Percentiles rank a stretch among this genome's conserved stretches.
Conservation (phyloP, 2,329 filamentous ascomycete species). For the Aspergillus udagawae region DNA sequence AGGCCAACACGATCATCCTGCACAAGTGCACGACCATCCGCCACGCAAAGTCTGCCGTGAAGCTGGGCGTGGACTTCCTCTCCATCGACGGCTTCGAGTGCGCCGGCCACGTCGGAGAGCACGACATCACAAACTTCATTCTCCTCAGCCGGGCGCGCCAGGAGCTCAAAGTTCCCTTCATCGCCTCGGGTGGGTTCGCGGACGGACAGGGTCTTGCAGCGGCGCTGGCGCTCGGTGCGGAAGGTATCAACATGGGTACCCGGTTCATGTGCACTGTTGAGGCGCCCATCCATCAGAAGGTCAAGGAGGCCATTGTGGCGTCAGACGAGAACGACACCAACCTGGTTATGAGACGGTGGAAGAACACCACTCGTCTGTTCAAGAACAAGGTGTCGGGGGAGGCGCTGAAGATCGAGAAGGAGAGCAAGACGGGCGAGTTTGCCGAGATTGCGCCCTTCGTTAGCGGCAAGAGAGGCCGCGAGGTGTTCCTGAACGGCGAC, state of each 20-base stretch:
- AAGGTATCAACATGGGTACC: constrained; percentile 98
- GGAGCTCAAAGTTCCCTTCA: constrained; percentile 80
- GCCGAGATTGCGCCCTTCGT: constrained; percentile 81
- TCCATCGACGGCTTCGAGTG: constrained; percentile 98
- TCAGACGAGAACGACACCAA: constrained; percentile 89
- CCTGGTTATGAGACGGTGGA: constrained; percentile 83
- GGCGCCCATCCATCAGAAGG: constrained; percentile 84
- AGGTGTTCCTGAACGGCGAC: constrained; percentile 92
- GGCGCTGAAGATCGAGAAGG: constrained; percentile 76
- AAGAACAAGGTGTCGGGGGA: constrained; percentile 82
- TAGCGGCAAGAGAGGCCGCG: constrained; percentile 81
- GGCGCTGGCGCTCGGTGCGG: constrained; percentile 81
- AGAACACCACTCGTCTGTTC: constrained; percentile 84
- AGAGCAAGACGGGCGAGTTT: constrained; percentile 82
- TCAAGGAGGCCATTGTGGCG: constrained; percentile 88
- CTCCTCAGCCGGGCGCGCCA: constrained; percentile 82
- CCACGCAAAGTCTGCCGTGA: constrained; percentile 85
- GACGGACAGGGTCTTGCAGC: constrained; percentile 92
- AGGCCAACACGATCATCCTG: constrained; percentile 70
- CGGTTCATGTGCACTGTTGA: constrained; percentile 96
- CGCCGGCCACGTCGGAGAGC: constrained; percentile 62
- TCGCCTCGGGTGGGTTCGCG: constrained; percentile 92
- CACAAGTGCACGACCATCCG: constrained; percentile 98
- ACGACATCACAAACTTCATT: constrained; percentile 53
- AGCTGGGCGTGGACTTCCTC: constrained; percentile 93